These are phyloP conservation scores for Pharus latifolius DNA, from an alignment of 176 grass and related monocot species.

Conservation along the genomic window DNA sequence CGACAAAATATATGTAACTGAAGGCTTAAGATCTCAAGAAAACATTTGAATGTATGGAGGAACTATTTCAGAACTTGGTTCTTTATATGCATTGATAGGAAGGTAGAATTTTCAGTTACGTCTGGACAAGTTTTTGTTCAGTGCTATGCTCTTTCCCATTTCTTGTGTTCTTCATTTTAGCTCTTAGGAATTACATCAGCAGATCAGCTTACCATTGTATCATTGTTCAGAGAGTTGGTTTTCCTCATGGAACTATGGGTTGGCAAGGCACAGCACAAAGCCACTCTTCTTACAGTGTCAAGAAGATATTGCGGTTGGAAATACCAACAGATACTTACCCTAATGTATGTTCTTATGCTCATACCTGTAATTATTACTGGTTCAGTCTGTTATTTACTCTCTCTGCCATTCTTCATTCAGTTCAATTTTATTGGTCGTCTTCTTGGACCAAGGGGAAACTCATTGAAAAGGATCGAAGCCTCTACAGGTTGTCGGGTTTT, in stretches of 20 bases:
- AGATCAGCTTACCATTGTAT: conserved; percentile 3
- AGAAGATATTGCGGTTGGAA: conserved; percentile 91
- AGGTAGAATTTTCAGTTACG: neutral
- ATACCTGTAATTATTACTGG: conserved; percentile 13
- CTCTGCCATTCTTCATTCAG: conserved; percentile 22
- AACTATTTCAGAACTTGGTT: neutral
- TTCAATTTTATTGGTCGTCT: conserved; percentile 98
- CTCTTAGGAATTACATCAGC: neutral
- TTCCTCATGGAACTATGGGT: conserved; percentile 51
- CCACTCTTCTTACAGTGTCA: conserved; percentile 64
- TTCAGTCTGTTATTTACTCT: conserved; percentile 17
- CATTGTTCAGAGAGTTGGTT: conserved; percentile 52
- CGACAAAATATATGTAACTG: neutral
- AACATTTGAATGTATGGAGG: neutral
- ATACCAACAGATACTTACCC: conserved; percentile 71
- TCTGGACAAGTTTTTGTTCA: neutral
- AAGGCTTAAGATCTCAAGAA: neutral
- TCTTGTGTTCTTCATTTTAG: neutral
- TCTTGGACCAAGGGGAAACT: conserved; percentile 96
- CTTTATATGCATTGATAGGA: neutral
- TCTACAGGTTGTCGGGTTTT: conserved; percentile 96
- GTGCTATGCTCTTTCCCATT: neutral
- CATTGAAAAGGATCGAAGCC: conserved; percentile 88
- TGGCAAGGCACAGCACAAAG: conserved; percentile 77
- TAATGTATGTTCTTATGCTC: conserved; percentile 40